Conservation (phyloP, 2,329 filamentous ascomycete species). For the Colletotrichum liaoningense region DNA sequence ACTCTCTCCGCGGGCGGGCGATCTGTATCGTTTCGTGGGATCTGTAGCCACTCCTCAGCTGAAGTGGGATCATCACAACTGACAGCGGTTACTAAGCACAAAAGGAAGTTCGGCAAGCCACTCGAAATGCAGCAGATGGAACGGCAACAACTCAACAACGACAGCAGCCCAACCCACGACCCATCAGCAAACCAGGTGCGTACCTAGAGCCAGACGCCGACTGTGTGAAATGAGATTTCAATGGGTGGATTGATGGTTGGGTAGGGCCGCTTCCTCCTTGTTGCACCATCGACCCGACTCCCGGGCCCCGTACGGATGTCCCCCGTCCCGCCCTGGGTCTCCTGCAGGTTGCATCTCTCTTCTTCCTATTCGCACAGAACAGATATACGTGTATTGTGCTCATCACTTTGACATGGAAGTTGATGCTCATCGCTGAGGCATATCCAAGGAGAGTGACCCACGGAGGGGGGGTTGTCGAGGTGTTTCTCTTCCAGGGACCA, state of each 20-base stretch:
- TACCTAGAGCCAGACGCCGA: background rate
- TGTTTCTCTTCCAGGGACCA: background rate
- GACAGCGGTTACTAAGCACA: background rate
- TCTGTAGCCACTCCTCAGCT: conserved; percentile 17
- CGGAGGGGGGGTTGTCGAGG: background rate
- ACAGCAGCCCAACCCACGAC: too few species aligned
- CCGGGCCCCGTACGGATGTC: conserved; percentile 13
- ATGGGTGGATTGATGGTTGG: background rate
- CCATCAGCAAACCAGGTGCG: background rate
- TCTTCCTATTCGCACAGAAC: background rate
- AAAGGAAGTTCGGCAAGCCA: conserved; percentile 5
- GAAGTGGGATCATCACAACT: conserved; percentile 1
- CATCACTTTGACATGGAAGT: background rate
- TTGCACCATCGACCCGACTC: background rate
- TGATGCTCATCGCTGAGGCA: background rate
- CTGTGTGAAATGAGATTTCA: background rate
- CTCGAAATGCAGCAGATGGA: background rate
- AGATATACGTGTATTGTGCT: background rate
- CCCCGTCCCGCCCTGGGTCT: background rate
- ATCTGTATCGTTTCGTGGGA: background rate
- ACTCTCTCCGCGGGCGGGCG: background rate
- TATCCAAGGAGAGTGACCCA: background rate
- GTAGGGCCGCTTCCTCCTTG: background rate
- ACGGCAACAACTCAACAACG: background rate
- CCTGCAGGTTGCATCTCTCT: background rate